phyloP scores from a whole-genome alignment of 441 rosid genomes.

The Syzygium syzygioides region DNA sequence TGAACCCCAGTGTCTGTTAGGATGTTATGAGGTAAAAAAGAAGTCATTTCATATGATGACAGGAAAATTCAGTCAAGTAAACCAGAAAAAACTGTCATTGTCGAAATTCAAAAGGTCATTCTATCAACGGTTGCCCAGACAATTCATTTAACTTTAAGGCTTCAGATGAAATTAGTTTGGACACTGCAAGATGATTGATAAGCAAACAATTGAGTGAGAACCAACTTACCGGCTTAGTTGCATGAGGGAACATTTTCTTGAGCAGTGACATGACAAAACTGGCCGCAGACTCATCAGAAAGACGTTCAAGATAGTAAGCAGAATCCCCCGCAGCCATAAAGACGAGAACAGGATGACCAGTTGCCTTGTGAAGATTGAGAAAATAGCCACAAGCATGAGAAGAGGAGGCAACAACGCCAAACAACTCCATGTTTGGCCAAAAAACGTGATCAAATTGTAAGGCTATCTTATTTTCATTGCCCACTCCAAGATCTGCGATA shows the following conservation, averaged over 20 bases:
- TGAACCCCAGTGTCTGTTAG: background rate
- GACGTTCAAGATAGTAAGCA: conserved; percentile 66
- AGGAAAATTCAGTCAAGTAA: background rate
- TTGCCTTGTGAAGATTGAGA: conserved; percentile 85
- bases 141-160: background rate
- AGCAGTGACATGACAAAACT: conserved; percentile 62
- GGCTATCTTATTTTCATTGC: conserved; percentile 83
- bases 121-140: background rate
- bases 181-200: background rate
- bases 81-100: background rate
- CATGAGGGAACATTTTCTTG: conserved; percentile 80
- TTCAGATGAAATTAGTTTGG: background rate
- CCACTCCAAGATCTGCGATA: conserved; percentile 76
- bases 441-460: conserved; percentile 53
- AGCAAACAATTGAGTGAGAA: background rate
- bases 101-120: background rate
- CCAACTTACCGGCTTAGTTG: conserved; percentile 57
- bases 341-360: conserved; percentile 83
- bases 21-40: background rate
- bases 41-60: background rate
- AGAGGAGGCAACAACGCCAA: conserved; percentile 66
- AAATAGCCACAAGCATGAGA: conserved; percentile 82
- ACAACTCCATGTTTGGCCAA: conserved; percentile 84
- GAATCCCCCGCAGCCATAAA: conserved; percentile 85
- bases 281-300: conserved; percentile 51